Evolutionary conservation across 306 rosid genomes (phyloP).

Genomic region (Dicorynia guianensis): DNA sequence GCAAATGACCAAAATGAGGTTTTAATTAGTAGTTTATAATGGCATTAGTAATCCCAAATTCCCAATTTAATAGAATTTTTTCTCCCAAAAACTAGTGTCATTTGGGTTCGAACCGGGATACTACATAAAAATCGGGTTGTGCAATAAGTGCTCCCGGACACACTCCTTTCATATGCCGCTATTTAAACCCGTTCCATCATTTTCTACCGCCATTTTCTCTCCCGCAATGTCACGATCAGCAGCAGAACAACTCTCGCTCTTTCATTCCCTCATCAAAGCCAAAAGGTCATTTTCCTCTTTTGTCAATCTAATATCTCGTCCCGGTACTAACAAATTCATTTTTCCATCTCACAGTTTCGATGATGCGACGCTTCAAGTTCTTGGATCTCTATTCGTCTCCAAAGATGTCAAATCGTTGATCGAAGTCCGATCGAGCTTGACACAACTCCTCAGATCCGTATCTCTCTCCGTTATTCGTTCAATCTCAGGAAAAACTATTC

Average conservation of each 20-base stretch:
- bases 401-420: conserved; percentile 62
- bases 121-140: too few species aligned
- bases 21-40: too few species aligned
- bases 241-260: conserved; percentile 50
- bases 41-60: too few species aligned
- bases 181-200: neutral
- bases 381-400: conserved; percentile 60
- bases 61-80: too few species aligned
- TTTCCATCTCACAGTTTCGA: conserved; percentile 52
- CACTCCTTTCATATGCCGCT: neutral
- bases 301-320: neutral
- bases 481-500: conserved; percentile 52
- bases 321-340: neutral
- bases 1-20: too few species aligned
- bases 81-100: too few species aligned
- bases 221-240: conserved; percentile 57
- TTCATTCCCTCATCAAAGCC: conserved; percentile 55
- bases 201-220: conserved; percentile 40
- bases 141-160: too few species aligned
- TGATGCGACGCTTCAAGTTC: conserved; percentile 55
- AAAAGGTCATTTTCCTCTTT: conserved; percentile 54
- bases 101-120: too few species aligned
- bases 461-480: conserved; percentile 56
- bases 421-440: conserved; percentile 58
- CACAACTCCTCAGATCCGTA: conserved; percentile 60